phyloP scores from a whole-genome alignment of 2,329 filamentous ascomycete species.

The Colletotrichum chlorophyti region DNA sequence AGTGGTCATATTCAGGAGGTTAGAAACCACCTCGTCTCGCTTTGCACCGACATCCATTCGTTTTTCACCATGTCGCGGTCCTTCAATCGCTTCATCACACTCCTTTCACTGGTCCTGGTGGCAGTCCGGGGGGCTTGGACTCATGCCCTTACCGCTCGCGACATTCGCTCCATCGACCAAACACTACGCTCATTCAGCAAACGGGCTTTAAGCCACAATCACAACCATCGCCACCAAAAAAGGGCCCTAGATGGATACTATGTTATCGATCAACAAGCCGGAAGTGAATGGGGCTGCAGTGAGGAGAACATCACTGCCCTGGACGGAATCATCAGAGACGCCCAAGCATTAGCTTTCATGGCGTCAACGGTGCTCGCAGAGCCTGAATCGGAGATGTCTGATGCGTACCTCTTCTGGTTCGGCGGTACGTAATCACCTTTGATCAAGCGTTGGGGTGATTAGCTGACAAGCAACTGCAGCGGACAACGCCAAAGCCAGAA shows the following conservation, averaged over 20 bases:
- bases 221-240: too few relatives aligned
- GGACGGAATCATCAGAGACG: neutral
- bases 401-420: slow-evolving; percentile 2
- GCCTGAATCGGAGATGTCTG: neutral
- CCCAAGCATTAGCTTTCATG: neutral
- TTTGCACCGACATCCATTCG: too few relatives aligned
- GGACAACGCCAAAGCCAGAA: neutral
- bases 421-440: neutral
- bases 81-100: neutral
- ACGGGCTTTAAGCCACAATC: too few relatives aligned
- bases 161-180: neutral
- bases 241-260: neutral
- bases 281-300: neutral
- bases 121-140: neutral
- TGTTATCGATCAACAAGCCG: neutral
- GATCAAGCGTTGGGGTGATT: neutral
- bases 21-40: too few relatives aligned
- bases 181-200: neutral
- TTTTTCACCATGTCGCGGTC: neutral
- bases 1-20: too few relatives aligned
- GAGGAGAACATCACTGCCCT: neutral
- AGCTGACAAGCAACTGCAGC: neutral
- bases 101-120: neutral
- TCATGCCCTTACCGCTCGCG: neutral
- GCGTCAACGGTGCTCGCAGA: neutral